phyloP scores from a whole-genome alignment of 345 rosid species.

The Acer campestre region DNA sequence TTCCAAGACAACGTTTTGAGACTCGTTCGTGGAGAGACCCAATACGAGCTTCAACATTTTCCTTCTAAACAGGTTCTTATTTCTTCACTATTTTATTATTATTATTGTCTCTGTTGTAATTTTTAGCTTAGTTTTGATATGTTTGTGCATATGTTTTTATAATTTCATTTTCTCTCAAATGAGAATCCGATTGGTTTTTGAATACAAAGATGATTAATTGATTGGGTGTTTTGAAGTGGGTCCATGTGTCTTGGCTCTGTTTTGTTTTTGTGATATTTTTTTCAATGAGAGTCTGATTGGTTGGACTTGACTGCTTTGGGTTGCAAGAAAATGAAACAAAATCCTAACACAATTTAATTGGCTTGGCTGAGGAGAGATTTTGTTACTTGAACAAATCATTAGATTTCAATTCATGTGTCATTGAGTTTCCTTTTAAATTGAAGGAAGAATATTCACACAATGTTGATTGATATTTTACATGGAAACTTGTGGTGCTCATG shows the following conservation, averaged over 20 bases:
- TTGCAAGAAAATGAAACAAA: not conserved
- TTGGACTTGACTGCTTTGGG: not conserved
- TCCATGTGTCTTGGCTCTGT: not conserved
- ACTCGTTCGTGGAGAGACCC: conserved; percentile 63
- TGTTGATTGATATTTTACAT: not conserved
- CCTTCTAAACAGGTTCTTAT: conserved; percentile 47
- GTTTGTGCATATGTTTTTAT: not conserved
- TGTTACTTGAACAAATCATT: not conserved
- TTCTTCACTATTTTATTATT: not conserved
- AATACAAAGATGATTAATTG: no score
- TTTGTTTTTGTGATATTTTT: no score
- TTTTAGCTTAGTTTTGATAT: no score
- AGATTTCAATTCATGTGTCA: not conserved
- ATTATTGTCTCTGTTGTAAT: no score
- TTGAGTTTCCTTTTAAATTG: no score
- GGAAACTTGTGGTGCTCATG: not conserved
- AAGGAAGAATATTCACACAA: not conserved
- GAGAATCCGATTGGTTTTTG: no score
- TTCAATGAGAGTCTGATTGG: not conserved
- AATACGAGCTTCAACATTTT: conserved; percentile 59
- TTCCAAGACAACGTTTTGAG: conserved; percentile 63
- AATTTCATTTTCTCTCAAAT: no score
- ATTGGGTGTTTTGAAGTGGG: not conserved
- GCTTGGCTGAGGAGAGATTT: not conserved
- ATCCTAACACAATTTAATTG: not conserved